These are phyloP conservation scores for Neonectria faginata DNA, from an alignment of 2,329 filamentous ascomycete species.

Conservation along the genomic window DNA sequence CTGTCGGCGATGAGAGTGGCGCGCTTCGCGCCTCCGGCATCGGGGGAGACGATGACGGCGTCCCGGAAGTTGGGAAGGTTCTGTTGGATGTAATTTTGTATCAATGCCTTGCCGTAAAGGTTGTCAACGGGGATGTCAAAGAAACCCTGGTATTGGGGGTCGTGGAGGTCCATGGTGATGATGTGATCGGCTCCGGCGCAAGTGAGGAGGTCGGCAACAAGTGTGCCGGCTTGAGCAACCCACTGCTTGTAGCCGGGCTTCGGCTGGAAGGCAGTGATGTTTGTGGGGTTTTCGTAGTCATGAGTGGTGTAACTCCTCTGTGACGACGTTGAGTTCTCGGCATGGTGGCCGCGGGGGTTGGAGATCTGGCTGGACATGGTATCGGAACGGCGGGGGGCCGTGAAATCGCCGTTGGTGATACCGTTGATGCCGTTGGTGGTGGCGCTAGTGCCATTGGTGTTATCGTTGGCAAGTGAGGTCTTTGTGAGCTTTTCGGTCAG, in stretches of 20 bases:
- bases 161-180: conserved; percentile 97
- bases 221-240: conserved; percentile 96
- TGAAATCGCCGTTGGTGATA: conserved; percentile 46
- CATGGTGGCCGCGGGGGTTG: conserved; percentile 52
- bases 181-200: conserved; percentile 97
- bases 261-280: conserved; percentile 73
- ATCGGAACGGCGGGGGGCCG: conserved; percentile 50
- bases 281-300: conserved; percentile 70
- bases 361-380: conserved; percentile 51
- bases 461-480: conserved; percentile 66
- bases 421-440: conserved; percentile 33
- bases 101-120: conserved; percentile 84
- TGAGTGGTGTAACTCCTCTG: conserved; percentile 70
- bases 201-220: conserved; percentile 93
- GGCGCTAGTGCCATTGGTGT: conserved; percentile 40
- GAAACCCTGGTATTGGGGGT: conserved; percentile 97
- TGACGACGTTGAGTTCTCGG: conserved; percentile 55
- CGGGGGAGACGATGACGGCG: conserved; percentile 93
- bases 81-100: conserved; percentile 79
- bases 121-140: conserved; percentile 99
- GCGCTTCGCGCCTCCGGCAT: conserved; percentile 95
- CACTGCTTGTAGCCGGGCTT: conserved; percentile 98
- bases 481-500: conserved; percentile 81
- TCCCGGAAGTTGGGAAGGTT: conserved; percentile 87
- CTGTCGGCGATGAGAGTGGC: conserved; percentile 95